A percentile compares a stretch with the other conserved stretches of the same genome.
phyloP scores from a whole-genome alignment of 345 rosid genomes.

The Citrus inodora region DNA sequence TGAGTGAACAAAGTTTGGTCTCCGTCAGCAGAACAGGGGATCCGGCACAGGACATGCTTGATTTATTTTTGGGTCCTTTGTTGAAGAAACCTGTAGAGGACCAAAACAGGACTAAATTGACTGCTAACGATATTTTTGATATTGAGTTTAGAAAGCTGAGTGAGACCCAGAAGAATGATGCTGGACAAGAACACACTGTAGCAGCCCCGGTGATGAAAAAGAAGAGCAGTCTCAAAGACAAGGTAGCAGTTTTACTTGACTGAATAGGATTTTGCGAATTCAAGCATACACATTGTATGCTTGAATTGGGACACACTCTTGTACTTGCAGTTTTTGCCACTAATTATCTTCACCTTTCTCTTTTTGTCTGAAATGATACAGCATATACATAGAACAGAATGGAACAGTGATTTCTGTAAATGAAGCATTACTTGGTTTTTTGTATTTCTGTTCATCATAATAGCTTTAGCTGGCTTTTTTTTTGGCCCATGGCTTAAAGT shows the following conservation, averaged over 20 bases:
- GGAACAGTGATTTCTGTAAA: background rate
- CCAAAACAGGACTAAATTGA: conserved; percentile 18
- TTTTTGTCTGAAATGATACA: background rate
- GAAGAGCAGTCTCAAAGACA: conserved; percentile 49
- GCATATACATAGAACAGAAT: background rate
- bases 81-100: conserved; percentile 35
- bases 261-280: conserved; percentile 8
- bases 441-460: background rate
- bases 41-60: conserved; percentile 55
- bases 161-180: conserved; percentile 5
- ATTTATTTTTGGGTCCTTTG: conserved; percentile 53
- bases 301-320: background rate
- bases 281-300: too few species aligned
- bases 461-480: background rate
- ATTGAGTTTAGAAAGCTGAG: conserved; percentile 14
- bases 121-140: conserved; percentile 13
- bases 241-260: conserved; percentile 44
- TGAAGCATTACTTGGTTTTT: background rate
- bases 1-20: conserved; percentile 9
- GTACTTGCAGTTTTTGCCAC: background rate
- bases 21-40: conserved; percentile 27
- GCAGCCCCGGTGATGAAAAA: conserved; percentile 28
- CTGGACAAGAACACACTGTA: conserved; percentile 17
- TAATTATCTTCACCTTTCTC: background rate
- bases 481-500: background rate